phyloP scores from a whole-genome alignment of 768 basidiomycete genomes.

The Tylopilus intermedius region DNA sequence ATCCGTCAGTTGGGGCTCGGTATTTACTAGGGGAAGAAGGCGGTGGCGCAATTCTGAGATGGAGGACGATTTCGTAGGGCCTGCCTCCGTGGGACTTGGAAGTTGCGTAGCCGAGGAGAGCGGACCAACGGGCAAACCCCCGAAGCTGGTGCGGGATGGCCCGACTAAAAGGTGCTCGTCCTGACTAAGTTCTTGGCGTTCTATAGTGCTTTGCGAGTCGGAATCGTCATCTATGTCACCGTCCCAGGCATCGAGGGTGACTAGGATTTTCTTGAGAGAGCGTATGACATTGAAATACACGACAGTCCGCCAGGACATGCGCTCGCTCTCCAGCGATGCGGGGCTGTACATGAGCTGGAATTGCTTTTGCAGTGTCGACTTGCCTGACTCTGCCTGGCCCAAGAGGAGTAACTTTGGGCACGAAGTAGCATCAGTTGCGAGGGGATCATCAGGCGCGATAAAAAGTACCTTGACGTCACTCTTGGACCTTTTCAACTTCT shows the following conservation, averaged over 20 bases:
- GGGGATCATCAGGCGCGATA: not conserved
- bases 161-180: conserved; percentile 21
- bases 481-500: conserved; percentile 57
- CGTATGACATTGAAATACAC: conserved; percentile 74
- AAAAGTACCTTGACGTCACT: conserved; percentile 66
- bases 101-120: conserved; percentile 10
- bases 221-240: conserved; percentile 51
- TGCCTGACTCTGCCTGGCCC: conserved; percentile 76
- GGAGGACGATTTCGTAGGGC: conserved; percentile 22
- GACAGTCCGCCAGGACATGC: conserved; percentile 66
- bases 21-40: conserved; percentile 54
- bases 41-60: conserved; percentile 56
- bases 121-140: conserved; percentile 4
- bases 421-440: conserved; percentile 19
- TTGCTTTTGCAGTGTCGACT: conserved; percentile 73
- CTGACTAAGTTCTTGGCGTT: conserved; percentile 29
- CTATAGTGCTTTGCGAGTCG: conserved; percentile 31
- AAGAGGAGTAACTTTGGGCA: conserved; percentile 57
- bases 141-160: conserved; percentile 9
- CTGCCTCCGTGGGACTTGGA: conserved; percentile 11
- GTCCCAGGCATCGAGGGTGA: conserved; percentile 58
- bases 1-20: conserved; percentile 62
- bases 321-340: conserved; percentile 61
- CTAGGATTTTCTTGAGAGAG: conserved; percentile 64
- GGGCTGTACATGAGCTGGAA: conserved; percentile 81